Percentiles rank a stretch among this genome's conserved stretches.
These are phyloP conservation scores for Calendula officinalis DNA, from an alignment of 129 eudicot species.

Conservation along the genomic window DNA sequence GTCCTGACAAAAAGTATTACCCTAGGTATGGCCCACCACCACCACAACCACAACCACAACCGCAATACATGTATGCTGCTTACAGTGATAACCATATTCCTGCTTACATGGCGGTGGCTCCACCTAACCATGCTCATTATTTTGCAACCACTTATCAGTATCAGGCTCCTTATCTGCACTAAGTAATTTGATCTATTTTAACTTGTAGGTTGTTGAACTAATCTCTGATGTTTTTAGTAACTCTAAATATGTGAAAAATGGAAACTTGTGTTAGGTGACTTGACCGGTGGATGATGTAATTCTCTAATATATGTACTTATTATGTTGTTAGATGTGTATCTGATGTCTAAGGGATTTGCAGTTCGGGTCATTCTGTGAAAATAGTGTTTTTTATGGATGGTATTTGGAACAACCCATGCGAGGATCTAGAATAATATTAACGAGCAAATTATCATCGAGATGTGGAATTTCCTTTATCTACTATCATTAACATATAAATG, in stretches of 20 bases:
- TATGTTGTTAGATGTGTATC: constrained; percentile 28
- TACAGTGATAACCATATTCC: constrained; percentile 60
- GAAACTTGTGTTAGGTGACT: constrained; percentile 56
- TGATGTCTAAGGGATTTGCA: neutral
- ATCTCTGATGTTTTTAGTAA: constrained; percentile 32
- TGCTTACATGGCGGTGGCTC: constrained; percentile 56
- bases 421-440: no score
- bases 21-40: constrained; percentile 70
- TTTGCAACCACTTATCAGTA: constrained; percentile 76
- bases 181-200: constrained; percentile 64
- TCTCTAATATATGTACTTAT: constrained; percentile 59
- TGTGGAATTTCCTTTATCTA: no score
- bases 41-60: constrained; percentile 49
- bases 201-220: constrained; percentile 54
- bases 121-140: constrained; percentile 67
- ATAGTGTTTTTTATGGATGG: no score
- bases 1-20: constrained; percentile 56
- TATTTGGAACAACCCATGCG: no score
- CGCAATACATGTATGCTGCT: constrained; percentile 65
- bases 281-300: constrained; percentile 40
- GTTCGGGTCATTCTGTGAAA: neutral
- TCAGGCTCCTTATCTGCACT: constrained; percentile 93
- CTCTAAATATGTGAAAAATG: constrained; percentile 23
- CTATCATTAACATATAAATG: no score
- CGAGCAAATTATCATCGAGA: no score